A percentile compares a stretch with the other conserved stretches of the same genome.
Evolutionary conservation across 78 protist genomes (phyloP).

Genomic region (Corallochytrium limacisporum): DNA sequence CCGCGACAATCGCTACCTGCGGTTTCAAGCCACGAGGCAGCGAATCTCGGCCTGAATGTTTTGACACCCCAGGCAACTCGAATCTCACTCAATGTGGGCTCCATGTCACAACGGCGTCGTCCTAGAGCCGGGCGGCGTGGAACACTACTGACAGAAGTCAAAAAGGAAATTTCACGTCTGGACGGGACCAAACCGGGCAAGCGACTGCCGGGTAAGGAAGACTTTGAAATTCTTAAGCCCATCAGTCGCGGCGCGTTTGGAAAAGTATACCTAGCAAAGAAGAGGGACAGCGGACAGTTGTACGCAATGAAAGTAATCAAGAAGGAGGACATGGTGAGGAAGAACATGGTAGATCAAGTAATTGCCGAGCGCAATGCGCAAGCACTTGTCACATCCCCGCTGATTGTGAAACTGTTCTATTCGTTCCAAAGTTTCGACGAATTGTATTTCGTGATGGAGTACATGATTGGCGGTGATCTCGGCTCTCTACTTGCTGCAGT

Average conservation of each 20-base stretch:
- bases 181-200: too few relatives aligned
- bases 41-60: too few relatives aligned
- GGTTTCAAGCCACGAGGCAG: too few relatives aligned
- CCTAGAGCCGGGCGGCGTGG: too few relatives aligned
- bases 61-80: too few relatives aligned
- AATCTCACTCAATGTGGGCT: too few relatives aligned
- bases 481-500: not conserved
- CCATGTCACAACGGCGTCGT: too few relatives aligned
- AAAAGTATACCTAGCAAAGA: conserved; percentile 53
- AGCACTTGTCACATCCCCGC: conserved; percentile 12
- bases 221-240: conserved; percentile 48
- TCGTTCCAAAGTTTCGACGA: conserved; percentile 14
- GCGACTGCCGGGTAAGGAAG: too few relatives aligned
- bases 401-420: conserved; percentile 35
- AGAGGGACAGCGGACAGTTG: conserved; percentile 46
- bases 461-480: conserved; percentile 35
- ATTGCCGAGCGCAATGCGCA: conserved; percentile 37
- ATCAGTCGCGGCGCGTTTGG: conserved; percentile 61
- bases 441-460: conserved; percentile 46
- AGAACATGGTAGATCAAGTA: conserved; percentile 37
- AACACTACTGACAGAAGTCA: too few relatives aligned
- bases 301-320: conserved; percentile 75
- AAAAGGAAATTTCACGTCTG: too few relatives aligned
- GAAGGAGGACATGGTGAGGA: conserved; percentile 42
- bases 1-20: too few relatives aligned